Percentiles rank a stretch among this genome's conserved stretches.
phyloP scores from a whole-genome alignment of 805 yeast genomes.

The Clavispora carvajalis region DNA sequence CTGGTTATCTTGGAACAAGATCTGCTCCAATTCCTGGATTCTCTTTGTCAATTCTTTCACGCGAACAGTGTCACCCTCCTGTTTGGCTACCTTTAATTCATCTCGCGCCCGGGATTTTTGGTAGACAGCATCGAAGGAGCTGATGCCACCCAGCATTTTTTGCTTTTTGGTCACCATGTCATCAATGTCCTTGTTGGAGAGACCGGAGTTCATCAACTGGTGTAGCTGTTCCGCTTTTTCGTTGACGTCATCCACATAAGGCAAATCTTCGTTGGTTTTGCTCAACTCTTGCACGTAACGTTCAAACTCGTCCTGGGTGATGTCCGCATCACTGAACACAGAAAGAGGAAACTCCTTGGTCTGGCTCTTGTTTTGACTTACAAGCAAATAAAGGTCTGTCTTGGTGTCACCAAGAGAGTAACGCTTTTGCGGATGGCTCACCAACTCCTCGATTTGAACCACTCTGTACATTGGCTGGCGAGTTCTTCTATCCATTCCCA shows the following conservation, averaged over 20 bases:
- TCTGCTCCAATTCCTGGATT: conserved; percentile 42
- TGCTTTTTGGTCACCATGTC: conserved; percentile 72
- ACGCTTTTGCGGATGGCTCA: conserved; percentile 35
- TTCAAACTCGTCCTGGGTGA: conserved; percentile 67
- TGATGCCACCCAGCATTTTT: conserved; percentile 39
- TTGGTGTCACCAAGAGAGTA: conserved; percentile 40
- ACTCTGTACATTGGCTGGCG: conserved; percentile 70
- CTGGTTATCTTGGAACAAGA: conserved; percentile 33
- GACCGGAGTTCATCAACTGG: conserved; percentile 56
- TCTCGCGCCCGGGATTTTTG: conserved; percentile 68
- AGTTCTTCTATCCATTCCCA: conserved; percentile 63
- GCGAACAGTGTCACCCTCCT: conserved; percentile 39
- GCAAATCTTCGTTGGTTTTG: conserved; percentile 52
- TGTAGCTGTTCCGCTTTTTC: conserved; percentile 60
- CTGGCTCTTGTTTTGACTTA: conserved; percentile 74
- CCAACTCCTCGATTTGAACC: conserved; percentile 71
- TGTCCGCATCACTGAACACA: conserved; percentile 71
- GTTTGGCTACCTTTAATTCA: conserved; percentile 70
- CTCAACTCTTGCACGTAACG: conserved; percentile 59
- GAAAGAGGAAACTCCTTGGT: conserved; percentile 73
- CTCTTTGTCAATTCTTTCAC: conserved; percentile 26
- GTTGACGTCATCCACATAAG: conserved; percentile 59
- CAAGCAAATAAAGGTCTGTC: conserved; percentile 54
- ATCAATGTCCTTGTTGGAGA: conserved; percentile 71
- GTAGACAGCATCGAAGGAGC: conserved; percentile 65